A percentile compares a stretch with the other conserved stretches of the same genome.
phyloP scores from a whole-genome alignment of 2,329 filamentous ascomycete genomes.

The Trichoderma atroviride region DNA sequence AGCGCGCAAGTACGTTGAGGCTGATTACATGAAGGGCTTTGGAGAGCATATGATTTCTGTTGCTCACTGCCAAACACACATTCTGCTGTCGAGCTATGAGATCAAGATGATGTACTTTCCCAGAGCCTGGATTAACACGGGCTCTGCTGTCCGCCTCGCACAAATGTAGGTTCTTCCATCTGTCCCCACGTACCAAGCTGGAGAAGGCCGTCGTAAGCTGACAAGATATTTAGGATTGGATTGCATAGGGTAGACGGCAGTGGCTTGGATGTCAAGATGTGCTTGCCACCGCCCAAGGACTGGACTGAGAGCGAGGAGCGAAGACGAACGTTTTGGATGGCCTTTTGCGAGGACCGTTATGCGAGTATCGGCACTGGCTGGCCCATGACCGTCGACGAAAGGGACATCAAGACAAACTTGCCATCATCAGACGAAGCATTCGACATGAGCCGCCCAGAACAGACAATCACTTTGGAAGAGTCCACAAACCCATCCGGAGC shows the following conservation, averaged over 20 bases:
- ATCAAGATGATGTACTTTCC: slow-evolving; percentile 99
- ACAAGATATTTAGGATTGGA: slow-evolving; percentile 69
- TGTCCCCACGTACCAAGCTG: background rate
- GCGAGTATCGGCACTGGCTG: slow-evolving; percentile 95
- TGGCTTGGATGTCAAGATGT: slow-evolving; percentile 90
- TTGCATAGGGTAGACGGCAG: slow-evolving; percentile 82
- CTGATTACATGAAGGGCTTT: slow-evolving; percentile 88
- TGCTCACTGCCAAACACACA: slow-evolving; percentile 83
- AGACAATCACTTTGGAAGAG: slow-evolving; percentile 70
- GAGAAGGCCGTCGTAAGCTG: background rate
- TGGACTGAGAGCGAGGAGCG: slow-evolving; percentile 95
- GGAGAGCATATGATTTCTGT: slow-evolving; percentile 87
- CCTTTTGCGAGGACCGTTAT: slow-evolving; percentile 87
- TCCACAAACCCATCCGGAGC: slow-evolving; percentile 73
- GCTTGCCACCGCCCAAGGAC: slow-evolving; percentile 80
- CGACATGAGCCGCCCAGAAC: slow-evolving; percentile 74
- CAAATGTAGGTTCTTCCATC: slow-evolving; percentile 66
- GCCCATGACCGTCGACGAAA: slow-evolving; percentile 93
- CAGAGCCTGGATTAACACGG: slow-evolving; percentile 90
- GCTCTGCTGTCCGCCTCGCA: slow-evolving; percentile 74
- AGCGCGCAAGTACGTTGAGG: slow-evolving; percentile 85
- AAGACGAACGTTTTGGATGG: slow-evolving; percentile 91
- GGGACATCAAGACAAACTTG: slow-evolving; percentile 84
- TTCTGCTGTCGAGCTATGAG: slow-evolving; percentile 79
- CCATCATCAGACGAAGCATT: slow-evolving; percentile 85